phyloP scores from a whole-genome alignment of 2,329 filamentous ascomycete genomes.

The Xylariaceae sp. region DNA sequence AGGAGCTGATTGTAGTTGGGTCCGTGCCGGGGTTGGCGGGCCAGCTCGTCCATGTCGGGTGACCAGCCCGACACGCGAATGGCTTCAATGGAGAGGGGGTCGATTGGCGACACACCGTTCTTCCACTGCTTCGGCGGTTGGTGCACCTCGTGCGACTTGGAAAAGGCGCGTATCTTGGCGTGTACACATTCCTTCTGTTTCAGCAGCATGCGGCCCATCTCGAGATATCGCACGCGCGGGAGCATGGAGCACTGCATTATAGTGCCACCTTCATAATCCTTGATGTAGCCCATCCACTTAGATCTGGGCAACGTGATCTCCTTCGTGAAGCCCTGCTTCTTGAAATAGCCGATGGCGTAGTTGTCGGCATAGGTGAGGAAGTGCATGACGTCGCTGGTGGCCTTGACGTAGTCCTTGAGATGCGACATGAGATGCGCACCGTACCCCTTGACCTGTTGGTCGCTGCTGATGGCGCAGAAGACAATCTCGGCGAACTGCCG shows the following conservation, averaged over 20 bases:
- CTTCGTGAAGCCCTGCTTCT: constrained; percentile 98
- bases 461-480: constrained; percentile 95
- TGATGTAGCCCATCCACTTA: constrained; percentile 99
- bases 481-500: constrained; percentile 97
- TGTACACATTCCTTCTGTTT: constrained; percentile 97
- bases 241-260: constrained; percentile 99
- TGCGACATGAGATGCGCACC: constrained; percentile 98
- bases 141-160: constrained; percentile 84
- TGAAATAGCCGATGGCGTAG: constrained; percentile 98
- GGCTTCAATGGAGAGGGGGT: constrained; percentile 81
- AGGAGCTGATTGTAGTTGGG: constrained; percentile 95
- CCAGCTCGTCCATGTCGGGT: constrained; percentile 94
- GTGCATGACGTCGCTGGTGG: constrained; percentile 95
- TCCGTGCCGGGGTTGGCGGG: constrained; percentile 89
- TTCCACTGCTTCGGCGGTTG: constrained; percentile 83
- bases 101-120: constrained; percentile 69
- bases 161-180: constrained; percentile 90
- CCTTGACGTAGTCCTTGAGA: constrained; percentile 96
- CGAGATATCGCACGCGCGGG: constrained; percentile 88
- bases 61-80: constrained; percentile 95
- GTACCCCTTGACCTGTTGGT: constrained; percentile 98
- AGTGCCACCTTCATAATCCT: constrained; percentile 97
- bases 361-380: constrained; percentile 99
- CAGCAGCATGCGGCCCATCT: constrained; percentile 86
- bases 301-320: constrained; percentile 89